Evolutionary conservation across 345 rosid genomes (phyloP).

Genomic region (Heritiera fomes): DNA sequence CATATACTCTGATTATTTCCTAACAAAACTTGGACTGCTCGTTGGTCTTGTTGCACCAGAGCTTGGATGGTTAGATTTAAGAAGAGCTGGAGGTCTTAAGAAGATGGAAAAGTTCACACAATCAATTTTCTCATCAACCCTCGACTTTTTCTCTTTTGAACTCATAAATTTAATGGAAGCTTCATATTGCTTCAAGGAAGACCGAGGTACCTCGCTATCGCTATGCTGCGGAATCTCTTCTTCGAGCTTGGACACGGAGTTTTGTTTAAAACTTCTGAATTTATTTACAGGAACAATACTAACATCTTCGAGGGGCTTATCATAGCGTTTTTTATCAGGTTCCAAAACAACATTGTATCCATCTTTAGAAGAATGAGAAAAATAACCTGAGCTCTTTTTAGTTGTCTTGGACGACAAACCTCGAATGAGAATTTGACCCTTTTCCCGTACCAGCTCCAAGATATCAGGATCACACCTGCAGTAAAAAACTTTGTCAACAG

Average conservation of each 20-base stretch:
- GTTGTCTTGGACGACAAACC: conserved; percentile 25
- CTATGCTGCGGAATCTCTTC: neutral
- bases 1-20: too few species aligned
- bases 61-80: neutral
- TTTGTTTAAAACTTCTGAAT: neutral
- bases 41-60: conserved; percentile 3
- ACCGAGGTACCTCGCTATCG: neutral
- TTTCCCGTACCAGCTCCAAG: conserved; percentile 42
- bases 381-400: conserved; percentile 6
- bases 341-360: conserved; percentile 10
- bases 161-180: neutral
- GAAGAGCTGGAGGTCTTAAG: neutral
- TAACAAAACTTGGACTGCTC: too few species aligned
- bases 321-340: neutral
- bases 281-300: conserved; percentile 7
- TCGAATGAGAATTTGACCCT: conserved; percentile 32
- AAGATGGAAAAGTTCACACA: neutral
- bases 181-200: neutral
- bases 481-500: neutral
- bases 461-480: conserved; percentile 47
- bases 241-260: neutral
- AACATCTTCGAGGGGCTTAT: conserved; percentile 24
- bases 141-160: neutral
- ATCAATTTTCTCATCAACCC: neutral
- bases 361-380: conserved; percentile 4